Base-by-base conservation (phyloP, 768 basidiomycete species). In the Omphalotus guepiniiformis region DNA sequence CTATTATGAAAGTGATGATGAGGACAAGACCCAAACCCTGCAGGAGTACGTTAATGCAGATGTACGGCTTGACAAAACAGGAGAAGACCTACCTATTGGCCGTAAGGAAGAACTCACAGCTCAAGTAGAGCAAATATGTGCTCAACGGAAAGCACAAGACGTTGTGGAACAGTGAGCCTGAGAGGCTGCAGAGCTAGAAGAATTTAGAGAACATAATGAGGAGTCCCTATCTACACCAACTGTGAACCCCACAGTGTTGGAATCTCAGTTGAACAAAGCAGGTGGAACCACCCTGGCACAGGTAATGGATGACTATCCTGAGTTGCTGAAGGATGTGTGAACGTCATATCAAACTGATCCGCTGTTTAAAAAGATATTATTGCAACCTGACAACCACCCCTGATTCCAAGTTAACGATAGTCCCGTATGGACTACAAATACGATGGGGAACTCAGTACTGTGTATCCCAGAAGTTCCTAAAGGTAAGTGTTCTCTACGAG, bases 1-100 rank as follows among this genome's bases (percentile, higher is more conserved):
- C 0, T 58, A 66, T 51, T 70, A 63, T 35, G 54, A 67, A 42
- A 58, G 52, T 38, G 62, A 66, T 23, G 49, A 21, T 0, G 23
- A 22, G 0, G 18, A 19, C 1, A 59, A 63, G 3, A 23, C 22
- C 2, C 49, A 59, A 19, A 39, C 48, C 1, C 26, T 39, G 5
- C 27, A 53, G 16, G 57, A 64, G 1, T 62, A 62, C 44, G 58
- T 61, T 0, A 27, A 48, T 6, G 57, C 51, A 0, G 58, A 66
- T 38, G 19, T 30, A 1, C 25, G 35, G 11, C 49, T 66, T 0
- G 57, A 72, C 42, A 41, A 41, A 26, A 12, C 28, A 8, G 22
- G 22, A 9, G 39, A 41, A 3, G 39, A 41, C 39, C 25, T 41
- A 41, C 39, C 22, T 6, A 41, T 41, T 2, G 25, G 39, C 12